Conservation (phyloP, 2,329 filamentous ascomycete species). For the Epichloe scottii region DNA sequence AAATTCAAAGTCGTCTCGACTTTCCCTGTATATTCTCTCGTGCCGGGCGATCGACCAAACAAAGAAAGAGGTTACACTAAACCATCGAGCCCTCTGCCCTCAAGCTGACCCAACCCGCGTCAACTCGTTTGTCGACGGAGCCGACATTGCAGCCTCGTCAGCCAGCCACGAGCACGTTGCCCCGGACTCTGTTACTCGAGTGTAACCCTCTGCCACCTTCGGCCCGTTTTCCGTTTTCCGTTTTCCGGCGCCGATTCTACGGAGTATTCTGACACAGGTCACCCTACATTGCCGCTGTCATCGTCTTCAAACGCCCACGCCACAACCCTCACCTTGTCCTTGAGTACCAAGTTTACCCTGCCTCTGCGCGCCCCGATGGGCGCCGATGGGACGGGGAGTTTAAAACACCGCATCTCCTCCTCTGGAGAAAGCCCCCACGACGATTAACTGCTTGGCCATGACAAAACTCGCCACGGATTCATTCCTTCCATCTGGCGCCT, state of each 20-base stretch:
- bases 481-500: constrained; percentile 27
- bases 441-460: constrained; percentile 16
- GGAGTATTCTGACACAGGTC: background rate
- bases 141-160: constrained; percentile 2
- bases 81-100: background rate
- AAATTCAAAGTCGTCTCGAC: background rate
- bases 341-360: background rate
- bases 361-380: background rate
- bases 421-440: background rate
- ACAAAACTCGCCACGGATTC: constrained; percentile 29
- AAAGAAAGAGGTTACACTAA: background rate
- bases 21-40: background rate
- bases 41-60: background rate
- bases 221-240: constrained; percentile 1
- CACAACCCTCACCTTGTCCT: background rate
- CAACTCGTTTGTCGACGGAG: constrained; percentile 1
- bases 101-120: constrained; percentile 1
- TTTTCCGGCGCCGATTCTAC: background rate
- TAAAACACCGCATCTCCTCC: background rate
- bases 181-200: background rate
- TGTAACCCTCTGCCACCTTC: background rate
- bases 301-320: background rate
- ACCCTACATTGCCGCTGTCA: background rate
- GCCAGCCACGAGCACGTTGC: constrained; percentile 4
- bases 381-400: constrained; percentile 2